These are phyloP conservation scores for Fragilaria radians DNA, from an alignment of 108 stramenopile genomes.

Conservation along the genomic window DNA sequence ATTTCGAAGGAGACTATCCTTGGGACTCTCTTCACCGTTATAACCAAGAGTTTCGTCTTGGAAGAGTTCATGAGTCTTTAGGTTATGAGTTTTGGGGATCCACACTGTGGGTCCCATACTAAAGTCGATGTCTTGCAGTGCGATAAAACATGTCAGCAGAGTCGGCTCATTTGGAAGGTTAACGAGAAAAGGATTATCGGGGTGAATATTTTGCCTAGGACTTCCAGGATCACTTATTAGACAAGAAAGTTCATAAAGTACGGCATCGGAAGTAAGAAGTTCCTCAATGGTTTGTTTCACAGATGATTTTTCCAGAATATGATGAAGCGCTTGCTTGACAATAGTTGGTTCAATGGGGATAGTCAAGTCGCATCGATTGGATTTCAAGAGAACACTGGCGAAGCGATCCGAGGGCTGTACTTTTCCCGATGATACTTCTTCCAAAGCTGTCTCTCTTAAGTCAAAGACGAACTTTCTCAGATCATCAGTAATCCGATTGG, in stretches of 20 bases:
- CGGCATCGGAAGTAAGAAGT: neutral
- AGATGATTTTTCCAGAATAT: constrained; percentile 35
- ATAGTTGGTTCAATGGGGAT: constrained; percentile 39
- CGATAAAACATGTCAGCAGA: constrained; percentile 43
- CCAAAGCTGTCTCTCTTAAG: constrained; percentile 28
- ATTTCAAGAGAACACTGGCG: constrained; percentile 73
- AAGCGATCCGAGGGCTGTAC: constrained; percentile 44
- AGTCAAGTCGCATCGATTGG: constrained; percentile 73
- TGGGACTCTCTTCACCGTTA: constrained; percentile 2
- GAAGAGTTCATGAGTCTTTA: constrained; percentile 25
- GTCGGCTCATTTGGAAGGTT: constrained; percentile 4
- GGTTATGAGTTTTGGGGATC: constrained; percentile 31
- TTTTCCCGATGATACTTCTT: constrained; percentile 31
- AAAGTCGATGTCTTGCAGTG: constrained; percentile 38
- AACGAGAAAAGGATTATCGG: constrained; percentile 28
- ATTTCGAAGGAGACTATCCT: constrained; percentile 27
- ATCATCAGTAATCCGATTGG: constrained; percentile 33
- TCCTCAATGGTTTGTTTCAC: constrained; percentile 41
- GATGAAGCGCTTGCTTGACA: constrained; percentile 27
- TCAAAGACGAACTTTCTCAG: constrained; percentile 44
- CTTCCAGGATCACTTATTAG: constrained; percentile 39
- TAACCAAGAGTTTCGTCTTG: constrained; percentile 5
- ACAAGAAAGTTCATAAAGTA: constrained; percentile 38
- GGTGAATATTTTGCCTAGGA: constrained; percentile 46
- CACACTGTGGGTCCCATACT: constrained; percentile 51